A percentile compares a stretch with the other conserved stretches of the same genome.
These are phyloP conservation scores for Penstemon davidsonii DNA, from an alignment of 257 asterid genomes.

Conservation along the genomic window DNA sequence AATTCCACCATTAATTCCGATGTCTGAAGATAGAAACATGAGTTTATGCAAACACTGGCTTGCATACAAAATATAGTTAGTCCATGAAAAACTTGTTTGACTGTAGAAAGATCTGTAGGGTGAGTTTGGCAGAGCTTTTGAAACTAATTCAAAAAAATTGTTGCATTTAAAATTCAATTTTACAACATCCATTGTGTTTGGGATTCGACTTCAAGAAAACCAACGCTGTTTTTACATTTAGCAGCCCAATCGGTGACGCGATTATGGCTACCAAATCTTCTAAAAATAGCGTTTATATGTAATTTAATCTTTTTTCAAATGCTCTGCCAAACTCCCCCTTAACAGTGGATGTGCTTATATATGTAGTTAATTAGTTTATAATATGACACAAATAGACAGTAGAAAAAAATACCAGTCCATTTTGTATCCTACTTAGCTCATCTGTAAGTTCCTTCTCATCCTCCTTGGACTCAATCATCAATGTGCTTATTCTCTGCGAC, in stretches of 20 bases:
- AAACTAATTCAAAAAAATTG: neutral
- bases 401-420: slow-evolving; percentile 26
- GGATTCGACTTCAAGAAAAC: neutral
- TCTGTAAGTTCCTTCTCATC: slow-evolving; percentile 28
- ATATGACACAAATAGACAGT: neutral
- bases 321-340: neutral
- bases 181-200: neutral
- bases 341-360: neutral
- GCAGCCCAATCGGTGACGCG: neutral
- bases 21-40: slow-evolving; percentile 25
- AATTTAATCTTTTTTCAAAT: neutral
- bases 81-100: too few relatives aligned
- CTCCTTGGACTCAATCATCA: slow-evolving; percentile 26
- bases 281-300: neutral
- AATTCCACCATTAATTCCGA: slow-evolving; percentile 25
- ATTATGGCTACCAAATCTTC: neutral
- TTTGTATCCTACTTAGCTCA: slow-evolving; percentile 33
- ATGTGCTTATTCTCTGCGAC: slow-evolving; percentile 20
- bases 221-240: neutral
- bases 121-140: neutral
- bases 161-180: too few relatives aligned
- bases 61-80: too few relatives aligned
- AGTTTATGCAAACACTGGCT: too few relatives aligned
- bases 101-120: too few relatives aligned
- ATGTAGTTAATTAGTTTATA: neutral